Percentiles rank a stretch among this genome's conserved stretches.
These are phyloP conservation scores for Cordyceps farinosa DNA, from an alignment of 2,329 filamentous ascomycete species.

Conservation along the genomic window DNA sequence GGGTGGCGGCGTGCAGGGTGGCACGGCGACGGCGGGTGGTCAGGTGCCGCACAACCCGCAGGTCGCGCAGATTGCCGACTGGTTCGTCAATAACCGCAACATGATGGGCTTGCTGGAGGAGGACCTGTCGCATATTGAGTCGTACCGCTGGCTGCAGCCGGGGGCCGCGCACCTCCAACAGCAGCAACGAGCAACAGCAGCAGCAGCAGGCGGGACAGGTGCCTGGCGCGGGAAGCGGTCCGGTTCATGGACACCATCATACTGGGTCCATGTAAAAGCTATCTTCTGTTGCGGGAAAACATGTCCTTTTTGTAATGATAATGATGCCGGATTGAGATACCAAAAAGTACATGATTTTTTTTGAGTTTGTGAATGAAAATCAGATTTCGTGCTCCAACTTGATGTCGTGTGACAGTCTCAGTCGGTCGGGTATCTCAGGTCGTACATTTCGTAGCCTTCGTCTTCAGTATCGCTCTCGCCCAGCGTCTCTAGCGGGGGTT, in stretches of 20 bases:
- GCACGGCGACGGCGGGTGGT: conserved; percentile 12
- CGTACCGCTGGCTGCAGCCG: conserved; percentile 33
- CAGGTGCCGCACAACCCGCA: conserved; percentile 28
- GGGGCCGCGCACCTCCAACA: conserved; percentile 11
- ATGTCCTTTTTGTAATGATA: conserved; percentile 15
- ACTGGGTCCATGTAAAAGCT: conserved; percentile 7
- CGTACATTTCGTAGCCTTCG: conserved; percentile 67
- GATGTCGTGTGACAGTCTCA: conserved; percentile 34
- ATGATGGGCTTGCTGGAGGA: conserved; percentile 64
- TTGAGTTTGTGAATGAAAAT: not conserved
- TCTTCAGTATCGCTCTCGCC: conserved; percentile 64
- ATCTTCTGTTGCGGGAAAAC: not conserved
- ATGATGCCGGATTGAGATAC: conserved; percentile 9
- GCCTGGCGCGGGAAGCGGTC: not conserved
- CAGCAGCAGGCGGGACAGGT: conserved; percentile 1
- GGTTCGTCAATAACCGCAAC: conserved; percentile 63
- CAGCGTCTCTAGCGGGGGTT: conserved; percentile 21
- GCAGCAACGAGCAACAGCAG: not conserved
- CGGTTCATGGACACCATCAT: conserved; percentile 12
- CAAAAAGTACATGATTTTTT: conserved; percentile 1
- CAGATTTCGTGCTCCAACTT: not conserved
- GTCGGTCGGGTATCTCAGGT: conserved; percentile 58
- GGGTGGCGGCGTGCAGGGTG: conserved; percentile 18
- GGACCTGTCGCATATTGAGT: conserved; percentile 47
- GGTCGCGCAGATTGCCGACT: conserved; percentile 55